Base-by-base conservation (phyloP, 148 eudicot species). In the Arbutus unedo region DNA sequence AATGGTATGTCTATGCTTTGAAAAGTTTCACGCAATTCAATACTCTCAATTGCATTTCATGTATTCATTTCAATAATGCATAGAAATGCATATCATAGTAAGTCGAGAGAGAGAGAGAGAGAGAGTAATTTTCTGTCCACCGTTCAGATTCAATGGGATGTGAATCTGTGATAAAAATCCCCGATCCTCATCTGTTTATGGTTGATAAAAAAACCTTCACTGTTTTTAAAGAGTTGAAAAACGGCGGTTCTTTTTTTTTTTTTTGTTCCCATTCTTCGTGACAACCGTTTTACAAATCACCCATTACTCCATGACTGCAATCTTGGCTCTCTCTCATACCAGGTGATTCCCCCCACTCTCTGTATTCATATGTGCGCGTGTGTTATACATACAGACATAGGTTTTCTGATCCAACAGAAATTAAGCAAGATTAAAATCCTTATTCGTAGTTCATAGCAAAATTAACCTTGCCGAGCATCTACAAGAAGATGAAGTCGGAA, bases 231-330 rank as follows among this genome's bases (percentile, higher is more conserved):
- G 19, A 18, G 23, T 25, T 10, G 44, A 15, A 62, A 62, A n/a
- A n/a, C 5, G 19, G 25, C 76, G 47, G 49, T 60, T 60, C 67
- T 60, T 67, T 50, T 31, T 44, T 79, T 31, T 44, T 79, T 51
- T 31, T 31, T 31, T 31, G 50, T 80, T 80, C 51, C 82, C 82
- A 64, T 31, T 68, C 62, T 79, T 51, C 73, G 49, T 25, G 71
- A 50, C 84, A 77, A 49, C 82, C 62, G 68, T 73, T 72, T 50
- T 38, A 7, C 79, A 68, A 85, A 81, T 85, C 77, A 64, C 49
- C 62, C 56, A 54, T 85, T 68, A 77, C 53, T 81, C 59, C 70
- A 10, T 38, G 70, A 31, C 84, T 11, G 72, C 82, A 68, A 81
- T 41, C 70, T 76, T 68, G 81, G 78, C 45, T 50, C 54, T 31